Base-by-base conservation (phyloP, 2,329 filamentous ascomycete genomes). In the Samsoniella hepiali region DNA sequence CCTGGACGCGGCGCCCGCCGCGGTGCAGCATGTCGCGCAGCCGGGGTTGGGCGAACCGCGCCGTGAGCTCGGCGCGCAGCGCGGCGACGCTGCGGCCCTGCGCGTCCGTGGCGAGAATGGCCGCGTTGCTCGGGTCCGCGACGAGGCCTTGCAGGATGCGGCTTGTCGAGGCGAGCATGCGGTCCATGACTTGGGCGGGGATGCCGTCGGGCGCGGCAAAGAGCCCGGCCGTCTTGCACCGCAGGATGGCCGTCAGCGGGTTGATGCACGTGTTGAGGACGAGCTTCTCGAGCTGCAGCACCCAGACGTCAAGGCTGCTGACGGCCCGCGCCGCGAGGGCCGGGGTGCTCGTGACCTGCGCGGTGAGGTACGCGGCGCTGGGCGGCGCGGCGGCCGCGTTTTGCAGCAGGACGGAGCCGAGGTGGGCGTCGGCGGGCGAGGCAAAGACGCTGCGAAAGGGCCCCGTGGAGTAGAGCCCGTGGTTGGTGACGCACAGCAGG, bases 231-330 rank as follows among this genome's bases (percentile, higher is more conserved):
- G 97, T 97, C 66, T 85, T 85, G 72, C 88, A 89, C 61, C 90
- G 83, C 62, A 95, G 80, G 10, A 97, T 77, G 0, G 88, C 89
- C 0, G 91, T 95, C n/a, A 97, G 77, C 0, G 94, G 91, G 71
- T 97, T 96, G 69, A 97, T 86, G 38, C 93, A 79, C 42, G 86
- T 82, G 72, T 96, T 97, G 58, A 93, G 81, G 1, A 90, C 89
- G 1, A 97, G 80, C 74, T 97, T 97, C 71, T 96, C 91, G 3
- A 97, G 83, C 76, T 97, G 93, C n/a, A 82, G 70, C 10, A 81
- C 67, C 79, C 82, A 83, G 17, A 87, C 72, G 53, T 84, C 79
- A 2, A 75, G 66, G 11, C 74, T 71, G 2, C 76, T 66, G 5
- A 83, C 77, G 29, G 69, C 64, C 9, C 69, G 75, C 0, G 77